Base-by-base conservation (phyloP, 345 rosid species). In the Acer saccharum region DNA sequence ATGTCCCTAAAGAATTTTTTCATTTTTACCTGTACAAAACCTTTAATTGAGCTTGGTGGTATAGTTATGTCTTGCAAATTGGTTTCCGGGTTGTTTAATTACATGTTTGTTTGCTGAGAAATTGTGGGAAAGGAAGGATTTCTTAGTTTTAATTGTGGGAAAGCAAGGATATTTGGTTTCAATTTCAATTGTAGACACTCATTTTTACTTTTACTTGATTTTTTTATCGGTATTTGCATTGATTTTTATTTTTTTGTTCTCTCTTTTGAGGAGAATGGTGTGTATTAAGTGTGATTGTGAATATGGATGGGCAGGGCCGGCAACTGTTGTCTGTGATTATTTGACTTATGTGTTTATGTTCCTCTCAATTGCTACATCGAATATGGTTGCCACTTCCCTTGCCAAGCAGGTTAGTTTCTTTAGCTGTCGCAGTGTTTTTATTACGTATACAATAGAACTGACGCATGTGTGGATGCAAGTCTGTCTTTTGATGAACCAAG, bases 361-460 rank as follows among this genome's bases (percentile, higher is more conserved):
- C 87, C 94, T 95, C 64, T 90, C 98, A 1, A 87, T 95, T 78
- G 94, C 97, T 78, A 95, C 98, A 66, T 95, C 98, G 10, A 95
- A 95, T 81, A 84, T 95, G 95, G 95, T 95, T 25, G 98, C 98
- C 68, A 95, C 94, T 74, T 90, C 98, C 72, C 97, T 93, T 62
- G 92, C 98, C 64, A 87, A 82, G 83, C 85, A 84, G 92, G 98
- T 93, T 74, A 82, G 88, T 69, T 78, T 74, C 61, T 61, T 52
- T 17, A 55, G 11, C n/a, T 39, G 27, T 35, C 21, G n/a, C n/a
- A 57, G 41, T 23, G 7, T 39, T 39, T 67, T 25, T 35, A 54
- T 39, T 68, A n/a, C 65, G 11, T 65, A n/a, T 32, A 50, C 41
- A 8, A 27, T 73, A 32, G 16, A 73, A 61, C 18, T 66, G 52